Evolutionary conservation across 768 basidiomycete species (phyloP).

Genomic region (Macrolepiota dolichaula): DNA sequence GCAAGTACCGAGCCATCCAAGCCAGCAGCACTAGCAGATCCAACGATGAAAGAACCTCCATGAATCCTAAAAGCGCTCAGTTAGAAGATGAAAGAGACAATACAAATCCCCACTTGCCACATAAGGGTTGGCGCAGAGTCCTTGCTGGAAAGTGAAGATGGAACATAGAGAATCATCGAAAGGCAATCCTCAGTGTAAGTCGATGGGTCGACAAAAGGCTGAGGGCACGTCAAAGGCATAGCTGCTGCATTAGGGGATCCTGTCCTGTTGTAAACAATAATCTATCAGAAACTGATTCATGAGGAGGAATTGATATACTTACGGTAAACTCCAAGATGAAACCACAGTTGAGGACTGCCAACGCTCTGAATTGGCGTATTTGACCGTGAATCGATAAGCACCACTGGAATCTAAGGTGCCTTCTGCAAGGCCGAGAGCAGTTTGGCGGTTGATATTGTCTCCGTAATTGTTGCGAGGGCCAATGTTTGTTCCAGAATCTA

Average conservation of each 20-base stretch:
- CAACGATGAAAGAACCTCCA: conserved; percentile 76
- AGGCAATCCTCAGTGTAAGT: conserved; percentile 75
- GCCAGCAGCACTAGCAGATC: conserved; percentile 68
- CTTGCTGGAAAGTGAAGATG: conserved; percentile 32
- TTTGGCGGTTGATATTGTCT: conserved; percentile 27
- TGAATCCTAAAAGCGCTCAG: conserved; percentile 61
- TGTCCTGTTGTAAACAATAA: conserved; percentile 32
- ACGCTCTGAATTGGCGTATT: conserved; percentile 60
- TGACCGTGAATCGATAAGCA: conserved; percentile 57
- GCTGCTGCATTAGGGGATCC: conserved; percentile 45
- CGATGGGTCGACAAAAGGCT: conserved; percentile 47
- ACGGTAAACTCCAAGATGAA: conserved; percentile 64
- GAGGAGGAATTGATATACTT: conserved; percentile 20
- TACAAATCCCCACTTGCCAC: conserved; percentile 41
- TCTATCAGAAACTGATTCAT: background rate
- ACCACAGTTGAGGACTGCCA: conserved; percentile 57
- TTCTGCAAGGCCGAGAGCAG: conserved; percentile 53
- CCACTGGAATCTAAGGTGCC: conserved; percentile 48
- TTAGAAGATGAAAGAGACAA: background rate
- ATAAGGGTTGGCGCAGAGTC: conserved; percentile 49
- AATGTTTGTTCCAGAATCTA: conserved; percentile 37
- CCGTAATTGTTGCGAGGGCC: conserved; percentile 40
- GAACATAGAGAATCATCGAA: conserved; percentile 73
- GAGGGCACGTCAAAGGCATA: conserved; percentile 73
- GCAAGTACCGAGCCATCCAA: conserved; percentile 80